Conservation (phyloP, 1,284 basidiomycete genomes). For the Schizophyllum commune region DNA sequence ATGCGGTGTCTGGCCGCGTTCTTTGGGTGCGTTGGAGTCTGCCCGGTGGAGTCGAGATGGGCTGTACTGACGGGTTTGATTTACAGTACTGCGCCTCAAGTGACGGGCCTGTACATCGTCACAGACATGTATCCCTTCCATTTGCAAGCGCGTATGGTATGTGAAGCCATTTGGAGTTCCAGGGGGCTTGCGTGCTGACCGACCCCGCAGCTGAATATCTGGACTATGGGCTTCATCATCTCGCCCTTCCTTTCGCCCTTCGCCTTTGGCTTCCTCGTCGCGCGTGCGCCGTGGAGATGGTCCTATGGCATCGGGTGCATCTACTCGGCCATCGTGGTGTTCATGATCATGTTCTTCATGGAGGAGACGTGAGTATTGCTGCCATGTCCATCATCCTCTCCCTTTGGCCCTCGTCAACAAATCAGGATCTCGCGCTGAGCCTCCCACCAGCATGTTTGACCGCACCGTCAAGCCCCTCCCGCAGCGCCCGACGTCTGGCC, state of each 20-base stretch:
- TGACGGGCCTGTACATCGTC: slow-evolving; percentile 57
- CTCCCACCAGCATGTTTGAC: slow-evolving; percentile 46
- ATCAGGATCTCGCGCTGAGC: too few relatives aligned
- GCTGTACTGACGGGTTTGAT: slow-evolving; percentile 1
- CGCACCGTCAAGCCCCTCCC: slow-evolving; percentile 50
- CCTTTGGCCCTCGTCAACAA: slow-evolving; percentile 1
- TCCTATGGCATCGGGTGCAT: slow-evolving; percentile 62
- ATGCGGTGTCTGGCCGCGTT: slow-evolving; percentile 66
- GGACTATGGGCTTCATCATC: slow-evolving; percentile 15
- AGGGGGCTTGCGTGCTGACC: background rate
- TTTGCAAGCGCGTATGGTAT: slow-evolving; percentile 59
- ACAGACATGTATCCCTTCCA: slow-evolving; percentile 71
- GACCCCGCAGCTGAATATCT: slow-evolving; percentile 10
- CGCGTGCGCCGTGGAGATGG: slow-evolving; percentile 62
- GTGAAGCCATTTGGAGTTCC: slow-evolving; percentile 4
- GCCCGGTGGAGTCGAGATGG: background rate
- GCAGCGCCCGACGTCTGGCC: slow-evolving; percentile 30
- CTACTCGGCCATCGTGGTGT: slow-evolving; percentile 48
- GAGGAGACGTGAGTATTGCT: slow-evolving; percentile 51
- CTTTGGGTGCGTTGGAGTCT: slow-evolving; percentile 41
- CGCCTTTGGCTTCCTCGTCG: slow-evolving; percentile 62
- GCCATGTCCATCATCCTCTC: background rate
- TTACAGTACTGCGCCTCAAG: slow-evolving; percentile 58
- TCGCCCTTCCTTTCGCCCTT: slow-evolving; percentile 27
- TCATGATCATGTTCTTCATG: slow-evolving; percentile 49